Evolutionary conservation across 1,284 basidiomycete genomes (phyloP), one percentile per base, ranked within the genome.

Genomic region (Athelia psychrophila): DNA sequence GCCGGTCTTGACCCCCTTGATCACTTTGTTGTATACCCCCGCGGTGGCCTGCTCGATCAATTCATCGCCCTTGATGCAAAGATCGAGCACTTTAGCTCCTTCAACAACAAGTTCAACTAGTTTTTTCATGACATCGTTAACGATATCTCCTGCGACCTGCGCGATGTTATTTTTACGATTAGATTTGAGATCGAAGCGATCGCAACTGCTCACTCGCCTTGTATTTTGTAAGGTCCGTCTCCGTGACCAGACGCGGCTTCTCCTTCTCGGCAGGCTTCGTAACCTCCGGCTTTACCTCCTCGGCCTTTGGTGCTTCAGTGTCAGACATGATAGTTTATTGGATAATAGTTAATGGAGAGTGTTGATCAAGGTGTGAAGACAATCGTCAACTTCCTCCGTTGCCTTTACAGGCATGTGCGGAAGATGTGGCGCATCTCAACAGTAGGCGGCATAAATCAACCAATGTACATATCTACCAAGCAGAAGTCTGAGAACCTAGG

Each of bases 51-150:
- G 82, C 71, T 94, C 91, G 67, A 98, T 77, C 65, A 94, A 82
- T 72, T 89, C 91, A 80, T 98, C 95, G 56, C 95, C 95, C 73
- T 93, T 87, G 56, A 90, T 72, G 72, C 92, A 95, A 50, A 98
- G 82, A 74, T 98, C 94, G 68, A 96, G 79, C 63, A 95, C 77
- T 72, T 91, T 95, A 55, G 88, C 87, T 51, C 93, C 95, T 63
- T 93, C 90, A 16, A 88, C 80, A 59, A 77, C 74, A 54, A 86
- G 78, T 49, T 82, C 82, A 57, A 96, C 77, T 62, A 98, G 80
- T 75, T 89, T 88, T 77, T 94, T 93, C 69, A 93, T 82, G 48
- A 92, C 93, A 64, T 84, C 81, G 65, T 90, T 81, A 45, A 92
- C 85, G 69, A 97, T 93, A 62, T 97, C 93, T 55, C 92, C 93